phyloP scores from a whole-genome alignment of 306 rosid species.

The Rosa rugosa region DNA sequence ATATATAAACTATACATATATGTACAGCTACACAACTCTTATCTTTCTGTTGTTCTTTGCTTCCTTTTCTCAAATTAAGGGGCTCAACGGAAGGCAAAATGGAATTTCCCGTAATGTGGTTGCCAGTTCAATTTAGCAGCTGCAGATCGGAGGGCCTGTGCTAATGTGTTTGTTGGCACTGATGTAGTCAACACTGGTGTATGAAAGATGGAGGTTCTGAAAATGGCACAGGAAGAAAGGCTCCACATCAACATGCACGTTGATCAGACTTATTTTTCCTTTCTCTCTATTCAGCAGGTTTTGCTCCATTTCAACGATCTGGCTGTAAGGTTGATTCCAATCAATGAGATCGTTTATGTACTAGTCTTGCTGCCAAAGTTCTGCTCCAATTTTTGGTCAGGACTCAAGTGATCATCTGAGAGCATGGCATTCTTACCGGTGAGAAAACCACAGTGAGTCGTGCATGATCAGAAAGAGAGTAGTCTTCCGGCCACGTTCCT shows the following conservation, averaged over 20 bases:
- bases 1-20: background rate
- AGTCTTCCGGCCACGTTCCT: slow-evolving; percentile 93
- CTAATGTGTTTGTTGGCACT: slow-evolving; percentile 21
- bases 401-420: slow-evolving; percentile 37
- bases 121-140: background rate
- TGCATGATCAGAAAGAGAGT: slow-evolving; percentile 90
- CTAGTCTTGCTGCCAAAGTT: slow-evolving; percentile 23
- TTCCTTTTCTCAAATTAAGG: background rate
- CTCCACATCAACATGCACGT: background rate
- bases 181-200: background rate
- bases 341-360: slow-evolving; percentile 22
- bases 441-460: slow-evolving; percentile 85
- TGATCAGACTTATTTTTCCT: background rate
- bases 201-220: background rate
- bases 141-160: background rate
- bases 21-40: slow-evolving; percentile 33
- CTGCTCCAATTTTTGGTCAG: slow-evolving; percentile 20
- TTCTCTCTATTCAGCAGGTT: slow-evolving; percentile 10
- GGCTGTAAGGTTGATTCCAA: slow-evolving; percentile 15
- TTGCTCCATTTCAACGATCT: background rate
- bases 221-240: background rate
- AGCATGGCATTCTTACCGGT: slow-evolving; percentile 81
- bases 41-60: slow-evolving; percentile 17
- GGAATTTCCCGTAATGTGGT: slow-evolving; percentile 6
- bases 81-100: slow-evolving; percentile 11